Evolutionary conservation across 2,329 filamentous ascomycete species (phyloP).

Genomic region (Capronia epimyces): DNA sequence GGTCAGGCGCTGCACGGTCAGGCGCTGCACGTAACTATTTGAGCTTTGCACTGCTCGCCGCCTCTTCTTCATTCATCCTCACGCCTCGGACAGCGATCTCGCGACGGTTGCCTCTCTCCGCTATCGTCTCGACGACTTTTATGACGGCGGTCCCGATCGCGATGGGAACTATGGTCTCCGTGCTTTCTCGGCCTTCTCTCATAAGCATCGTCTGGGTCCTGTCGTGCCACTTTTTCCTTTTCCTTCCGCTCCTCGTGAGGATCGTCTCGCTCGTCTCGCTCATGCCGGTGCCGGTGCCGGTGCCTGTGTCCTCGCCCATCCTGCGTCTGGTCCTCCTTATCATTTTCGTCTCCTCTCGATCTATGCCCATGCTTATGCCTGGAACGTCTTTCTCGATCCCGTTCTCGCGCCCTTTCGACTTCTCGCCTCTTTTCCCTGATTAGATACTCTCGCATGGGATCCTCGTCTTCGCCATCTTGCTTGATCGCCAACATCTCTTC

Average conservation of each 20-base stretch:
- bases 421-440: conserved; percentile 89
- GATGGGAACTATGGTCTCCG: neutral
- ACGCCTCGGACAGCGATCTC: conserved; percentile 5
- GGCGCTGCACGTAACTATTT: no score
- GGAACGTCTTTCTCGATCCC: conserved; percentile 39
- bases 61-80: conserved; percentile 11
- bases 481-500: conserved; percentile 57
- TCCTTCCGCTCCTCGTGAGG: neutral
- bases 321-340: neutral
- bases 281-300: neutral
- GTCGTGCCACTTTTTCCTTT: neutral
- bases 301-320: neutral
- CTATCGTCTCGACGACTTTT: conserved; percentile 16
- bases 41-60: no score
- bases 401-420: conserved; percentile 63
- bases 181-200: conserved; percentile 1
- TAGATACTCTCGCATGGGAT: conserved; percentile 92
- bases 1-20: no score
- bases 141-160: conserved; percentile 1
- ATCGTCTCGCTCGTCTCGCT: neutral
- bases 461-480: conserved; percentile 79
- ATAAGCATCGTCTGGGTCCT: neutral
- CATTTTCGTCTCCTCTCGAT: conserved; percentile 7
- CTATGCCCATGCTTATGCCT: conserved; percentile 44
- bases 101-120: conserved; percentile 29